Evolutionary conservation across 2,329 filamentous ascomycete species (phyloP), one percentile per base, ranked within the genome.

Genomic region (Cadophora gregata): DNA sequence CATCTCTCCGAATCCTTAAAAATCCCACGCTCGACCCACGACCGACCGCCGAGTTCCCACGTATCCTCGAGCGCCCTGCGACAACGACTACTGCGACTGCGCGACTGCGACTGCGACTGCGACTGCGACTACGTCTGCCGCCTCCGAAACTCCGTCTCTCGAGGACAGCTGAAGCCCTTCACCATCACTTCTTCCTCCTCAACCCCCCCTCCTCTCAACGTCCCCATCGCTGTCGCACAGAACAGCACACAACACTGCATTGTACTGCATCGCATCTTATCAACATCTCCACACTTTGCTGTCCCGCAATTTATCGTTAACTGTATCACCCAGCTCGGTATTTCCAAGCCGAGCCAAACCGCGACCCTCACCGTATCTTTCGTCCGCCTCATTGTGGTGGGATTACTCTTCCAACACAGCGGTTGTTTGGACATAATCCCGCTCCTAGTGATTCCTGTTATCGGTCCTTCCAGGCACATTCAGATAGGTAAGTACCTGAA

Each of bases 341-440:
- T 64, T 31, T 51, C 50, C 65, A 70, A 70, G 69, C 73, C 74
- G 73, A 73, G 62, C 67, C 61, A 70, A 69, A 69, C 70, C 70
- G 63, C 67, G 45, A 42, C 48, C 50, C 59, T 71, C 70, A 72
- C 69, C 67, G 67, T 69, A 59, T 62, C 55, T 63, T 61, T 70
- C 71, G 69, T 71, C 72, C 72, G 73, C 73, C 71, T 70, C 64
- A 66, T 69, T 67, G 71, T 69, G 65, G 9, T 69, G 68, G 69
- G 63, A 61, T 70, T 65, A 63, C 67, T 63, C 64, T 65, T 63
- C 33, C n/a, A 36, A 62, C 59, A n/a, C 31, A 62, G 63, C 70
- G 58, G 59, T 67, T 69, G 60, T 68, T 67, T 70, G 63, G 55
- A 27, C 56, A 48, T 56, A 45, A 62, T 64, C 47, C 70, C 50